Percentiles rank a stretch among this genome's conserved stretches.
These are phyloP conservation scores for Fusarium newnesense DNA, from an alignment of 2,329 filamentous ascomycete genomes.

Conservation along the genomic window DNA sequence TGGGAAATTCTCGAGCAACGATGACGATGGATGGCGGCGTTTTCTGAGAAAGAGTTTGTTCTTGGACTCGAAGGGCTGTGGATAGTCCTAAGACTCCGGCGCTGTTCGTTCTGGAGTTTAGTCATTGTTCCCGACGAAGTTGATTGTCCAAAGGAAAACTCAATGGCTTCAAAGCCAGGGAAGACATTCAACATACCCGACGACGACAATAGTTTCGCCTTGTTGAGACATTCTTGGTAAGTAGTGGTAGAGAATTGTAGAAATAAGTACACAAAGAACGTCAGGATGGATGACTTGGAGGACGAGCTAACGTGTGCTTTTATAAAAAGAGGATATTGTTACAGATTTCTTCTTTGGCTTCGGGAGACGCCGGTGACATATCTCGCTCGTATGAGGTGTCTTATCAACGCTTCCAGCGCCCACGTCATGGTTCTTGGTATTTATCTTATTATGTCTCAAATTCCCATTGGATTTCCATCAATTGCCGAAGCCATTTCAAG, in stretches of 20 bases:
- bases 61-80: background rate
- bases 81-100: constrained; percentile 6
- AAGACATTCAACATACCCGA: background rate
- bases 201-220: background rate
- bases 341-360: too few relatives aligned
- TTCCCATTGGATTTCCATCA: background rate
- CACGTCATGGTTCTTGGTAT: background rate
- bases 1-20: background rate
- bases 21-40: background rate
- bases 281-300: rapidly evolving
- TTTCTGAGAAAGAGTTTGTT: background rate
- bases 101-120: background rate
- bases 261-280: background rate
- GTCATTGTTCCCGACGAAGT: rapidly evolving
- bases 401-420: too few relatives aligned
- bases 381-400: background rate
- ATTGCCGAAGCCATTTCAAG: too few relatives aligned
- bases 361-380: background rate
- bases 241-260: rapidly evolving
- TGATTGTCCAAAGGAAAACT: background rate
- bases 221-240: background rate
- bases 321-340: background rate
- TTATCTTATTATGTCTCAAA: background rate
- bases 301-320: rapidly evolving
- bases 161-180: background rate